Evolutionary conservation across 2,329 filamentous ascomycete species (phyloP), one percentile per base, ranked within the genome.

Genomic region (Laburnicola sp.): DNA sequence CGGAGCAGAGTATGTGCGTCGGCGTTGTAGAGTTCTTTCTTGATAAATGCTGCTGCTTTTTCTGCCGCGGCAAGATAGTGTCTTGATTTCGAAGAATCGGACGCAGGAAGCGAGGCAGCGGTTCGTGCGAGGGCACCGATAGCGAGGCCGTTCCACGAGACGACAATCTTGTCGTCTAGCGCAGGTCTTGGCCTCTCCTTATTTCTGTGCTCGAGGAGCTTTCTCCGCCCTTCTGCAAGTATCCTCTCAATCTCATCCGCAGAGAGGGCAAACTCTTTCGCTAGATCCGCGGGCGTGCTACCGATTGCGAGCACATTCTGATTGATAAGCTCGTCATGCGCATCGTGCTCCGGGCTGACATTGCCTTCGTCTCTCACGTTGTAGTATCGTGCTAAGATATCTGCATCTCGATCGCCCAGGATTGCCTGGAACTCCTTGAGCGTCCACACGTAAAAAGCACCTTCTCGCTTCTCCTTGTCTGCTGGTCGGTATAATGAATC

Each of bases 361-460:
- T 99, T 97, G 38, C 94, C 94, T 60, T 95, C 86, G 35, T 89
- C 81, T 28, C 83, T 82, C 10, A 97, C 87, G 53, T 89, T 88
- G 84, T 90, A 97, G 72, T 96, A 90, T 3, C 85, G 85, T 0
- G 91, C 89, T 27, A 89, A 86, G 11, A 96, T 83, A 2, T 86
- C 83, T 22, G 86, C 86, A 51, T 88, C 84, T 35, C 86, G 80
- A 2, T 82, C 78, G 2, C 85, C 85, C 1, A 97, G 80, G 2
- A 95, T 83, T 8, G 84, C 82, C 53, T 91, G 86, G 53, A 97
- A 87, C 68, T 97, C 92, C 45, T 91, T 88, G 45, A 87, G 77
- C 0, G 92, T 96, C 93, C 93, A 99, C 2, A 97, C 83, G 64
- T 97, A 97, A 69, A 90, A 97, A 0, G 92, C 93, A 0, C 94